Evolutionary conservation across 441 rosid genomes (phyloP), one percentile per base, ranked within the genome.

Genomic region (Eutrema salsugineum): DNA sequence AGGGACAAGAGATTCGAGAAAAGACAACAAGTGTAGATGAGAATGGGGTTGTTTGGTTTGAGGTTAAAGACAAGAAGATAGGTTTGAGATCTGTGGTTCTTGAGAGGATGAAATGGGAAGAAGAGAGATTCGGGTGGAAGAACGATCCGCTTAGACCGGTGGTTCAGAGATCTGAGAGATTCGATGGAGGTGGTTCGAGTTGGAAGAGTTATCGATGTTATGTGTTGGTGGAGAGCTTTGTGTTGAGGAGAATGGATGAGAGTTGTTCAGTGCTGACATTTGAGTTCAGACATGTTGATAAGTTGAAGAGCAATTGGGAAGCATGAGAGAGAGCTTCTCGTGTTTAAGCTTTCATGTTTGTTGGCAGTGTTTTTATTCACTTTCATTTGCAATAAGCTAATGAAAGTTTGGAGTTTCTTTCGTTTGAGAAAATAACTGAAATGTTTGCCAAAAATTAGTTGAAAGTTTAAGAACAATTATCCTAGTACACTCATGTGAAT

Each of bases 101-200:
- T 2, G 90, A 85, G 80, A 82, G 82, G 65, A 86, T 89, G 86
- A 84, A 75, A 61, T 72, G 79, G 88, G 88, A 83, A 64, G 60
- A 82, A 76, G 75, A 54, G 54, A 80, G 73, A n/a, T 68, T 77
- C 38, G 85, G 89, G 22, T 87, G 88, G 88, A 57, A 61, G 10
- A 49, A 20, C 11, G 69, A 75, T 19, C 5, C 24, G 14, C n/a
- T 11, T 11, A 27, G 15, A 70, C 12, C 68, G 36, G 66, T 72
- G 61, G 71, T 80, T 42, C 57, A 75, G 43, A 78, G 42, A 53
- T 59, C 28, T 2, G 87, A 81, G 69, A 54, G 77, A 59, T 71
- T 40, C 44, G 62, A 15, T 50, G 83, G 70, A 24, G 51, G 8
- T 1, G 81, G 67, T 14, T 65, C 56, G 4, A 66, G 8, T 2